A percentile compares a stretch with the other conserved stretches of the same genome.
Conservation (phyloP, 495 filamentous ascomycete genomes). For the Lasiosphaeria ovina region DNA sequence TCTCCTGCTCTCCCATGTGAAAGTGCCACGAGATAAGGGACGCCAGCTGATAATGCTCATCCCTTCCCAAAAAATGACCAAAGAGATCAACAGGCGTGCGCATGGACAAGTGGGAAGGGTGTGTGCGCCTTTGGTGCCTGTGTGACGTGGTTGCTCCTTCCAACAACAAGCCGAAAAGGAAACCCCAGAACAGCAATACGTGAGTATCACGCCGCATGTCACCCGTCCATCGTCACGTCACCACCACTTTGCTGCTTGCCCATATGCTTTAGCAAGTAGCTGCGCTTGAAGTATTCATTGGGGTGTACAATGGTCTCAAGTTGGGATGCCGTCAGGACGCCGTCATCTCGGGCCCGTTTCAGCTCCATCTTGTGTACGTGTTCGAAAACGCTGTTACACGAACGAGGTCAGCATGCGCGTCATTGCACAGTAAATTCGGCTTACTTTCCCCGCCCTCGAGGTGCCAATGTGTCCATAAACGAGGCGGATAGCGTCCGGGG, state of each 20-base stretch:
- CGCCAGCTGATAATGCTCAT: background rate
- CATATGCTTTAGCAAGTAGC: slow-evolving; percentile 79
- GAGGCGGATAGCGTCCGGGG: background rate
- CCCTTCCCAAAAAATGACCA: background rate
- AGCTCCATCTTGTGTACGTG: slow-evolving; percentile 81
- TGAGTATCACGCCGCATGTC: background rate
- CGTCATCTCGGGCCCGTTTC: slow-evolving; percentile 81
- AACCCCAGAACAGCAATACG: background rate
- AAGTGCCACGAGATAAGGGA: background rate
- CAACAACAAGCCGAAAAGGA: background rate
- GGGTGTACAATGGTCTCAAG: slow-evolving; percentile 96
- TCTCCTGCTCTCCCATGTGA: background rate
- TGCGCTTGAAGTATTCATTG: slow-evolving; percentile 96
- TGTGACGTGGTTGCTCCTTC: too few species aligned
- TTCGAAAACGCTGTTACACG: slow-evolving; percentile 70
- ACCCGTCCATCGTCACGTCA: slow-evolving; percentile 53
- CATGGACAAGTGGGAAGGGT: background rate
- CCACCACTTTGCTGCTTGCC: slow-evolving; percentile 36
- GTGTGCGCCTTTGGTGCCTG: too few species aligned
- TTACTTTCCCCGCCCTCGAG: background rate
- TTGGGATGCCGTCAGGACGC: slow-evolving; percentile 71
- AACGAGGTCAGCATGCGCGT: slow-evolving; percentile 6
- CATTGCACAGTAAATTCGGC: background rate
- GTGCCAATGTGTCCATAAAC: too few species aligned
- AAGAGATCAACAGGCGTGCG: background rate